Evolutionary conservation across 352 stramenopile genomes (phyloP).

Genomic region (Globisporangium nunn): DNA sequence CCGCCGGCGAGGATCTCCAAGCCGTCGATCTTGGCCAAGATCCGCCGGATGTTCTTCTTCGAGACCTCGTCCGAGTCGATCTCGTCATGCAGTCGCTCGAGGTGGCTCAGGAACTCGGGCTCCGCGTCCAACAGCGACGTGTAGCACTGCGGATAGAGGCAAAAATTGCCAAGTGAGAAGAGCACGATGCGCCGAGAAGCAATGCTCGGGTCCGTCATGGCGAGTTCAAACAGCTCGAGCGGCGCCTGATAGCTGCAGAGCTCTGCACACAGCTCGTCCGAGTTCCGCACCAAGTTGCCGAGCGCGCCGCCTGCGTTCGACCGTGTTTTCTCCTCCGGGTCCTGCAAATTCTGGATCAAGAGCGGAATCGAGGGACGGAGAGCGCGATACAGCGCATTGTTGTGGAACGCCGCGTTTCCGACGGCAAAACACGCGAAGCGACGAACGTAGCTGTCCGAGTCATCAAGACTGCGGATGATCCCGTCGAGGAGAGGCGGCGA

Average conservation of each 20-base stretch:
- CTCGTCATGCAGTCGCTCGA: conserved; percentile 60
- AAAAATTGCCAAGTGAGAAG: conserved; percentile 90
- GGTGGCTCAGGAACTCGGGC: conserved; percentile 27
- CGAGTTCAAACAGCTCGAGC: conserved; percentile 61
- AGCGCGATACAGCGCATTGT: conserved; percentile 56
- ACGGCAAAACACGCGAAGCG: conserved; percentile 94
- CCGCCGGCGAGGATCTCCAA: conserved; percentile 1
- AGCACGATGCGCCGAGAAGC: conserved; percentile 79
- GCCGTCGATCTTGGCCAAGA: conserved; percentile 51
- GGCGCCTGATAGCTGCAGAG: conserved; percentile 62
- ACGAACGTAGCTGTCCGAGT: conserved; percentile 75
- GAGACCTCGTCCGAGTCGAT: conserved; percentile 55
- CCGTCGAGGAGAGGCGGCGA: conserved; percentile 39
- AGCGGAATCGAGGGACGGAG: conserved; percentile 60
- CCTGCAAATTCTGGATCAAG: conserved; percentile 60
- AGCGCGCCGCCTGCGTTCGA: conserved; percentile 90
- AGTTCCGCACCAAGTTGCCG: conserved; percentile 91
- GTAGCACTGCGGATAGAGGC: conserved; percentile 66
- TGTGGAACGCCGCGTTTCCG: conserved; percentile 92
- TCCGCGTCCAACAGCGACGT: conserved; percentile 36
- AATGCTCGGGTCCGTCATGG: conserved; percentile 49
- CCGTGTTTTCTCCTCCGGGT: conserved; percentile 85
- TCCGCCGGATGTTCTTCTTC: conserved; percentile 62
- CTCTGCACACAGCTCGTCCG: conserved; percentile 53
- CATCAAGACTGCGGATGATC: conserved; percentile 48